Evolutionary conservation across 352 stramenopile genomes (phyloP).

Genomic region (Blastocystis sp.): DNA sequence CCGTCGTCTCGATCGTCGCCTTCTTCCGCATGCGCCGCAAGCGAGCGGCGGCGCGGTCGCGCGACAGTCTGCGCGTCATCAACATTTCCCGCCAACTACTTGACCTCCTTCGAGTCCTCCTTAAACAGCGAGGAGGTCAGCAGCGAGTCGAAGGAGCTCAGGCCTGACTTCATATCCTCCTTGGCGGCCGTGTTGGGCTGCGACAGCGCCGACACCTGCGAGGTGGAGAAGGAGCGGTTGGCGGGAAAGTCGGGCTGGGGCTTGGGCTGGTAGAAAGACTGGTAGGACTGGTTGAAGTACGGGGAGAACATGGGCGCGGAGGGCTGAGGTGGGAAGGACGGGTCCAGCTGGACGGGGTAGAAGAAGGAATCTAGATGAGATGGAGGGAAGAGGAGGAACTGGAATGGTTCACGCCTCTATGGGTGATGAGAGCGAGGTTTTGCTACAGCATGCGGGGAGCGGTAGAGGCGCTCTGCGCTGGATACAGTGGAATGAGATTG

Average conservation of each 20-base stretch:
- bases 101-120: not conserved
- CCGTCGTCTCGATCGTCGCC: constrained; percentile 28
- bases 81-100: not conserved
- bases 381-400: too few species aligned
- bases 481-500: too few species aligned
- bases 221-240: not conserved
- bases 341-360: not conserved
- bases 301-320: constrained; percentile 14
- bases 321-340: not conserved
- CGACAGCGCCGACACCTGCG: not conserved
- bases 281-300: constrained; percentile 7
- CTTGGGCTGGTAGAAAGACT: not conserved
- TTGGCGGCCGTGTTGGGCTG: not conserved
- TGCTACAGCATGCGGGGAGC: too few species aligned
- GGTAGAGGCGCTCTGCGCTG: too few species aligned
- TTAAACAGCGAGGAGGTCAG: too few species aligned
- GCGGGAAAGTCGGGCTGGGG: not conserved
- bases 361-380: too few species aligned
- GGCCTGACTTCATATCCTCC: too few species aligned
- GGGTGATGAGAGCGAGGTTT: too few species aligned
- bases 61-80: constrained; percentile 2
- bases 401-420: too few species aligned
- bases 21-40: constrained; percentile 37
- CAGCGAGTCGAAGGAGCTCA: too few species aligned
- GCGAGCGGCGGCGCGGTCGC: constrained; percentile 11